Percentiles rank a stretch among this genome's conserved stretches.
phyloP scores from a whole-genome alignment of 352 stramenopile species.

The Globisporangium acanthophoron region DNA sequence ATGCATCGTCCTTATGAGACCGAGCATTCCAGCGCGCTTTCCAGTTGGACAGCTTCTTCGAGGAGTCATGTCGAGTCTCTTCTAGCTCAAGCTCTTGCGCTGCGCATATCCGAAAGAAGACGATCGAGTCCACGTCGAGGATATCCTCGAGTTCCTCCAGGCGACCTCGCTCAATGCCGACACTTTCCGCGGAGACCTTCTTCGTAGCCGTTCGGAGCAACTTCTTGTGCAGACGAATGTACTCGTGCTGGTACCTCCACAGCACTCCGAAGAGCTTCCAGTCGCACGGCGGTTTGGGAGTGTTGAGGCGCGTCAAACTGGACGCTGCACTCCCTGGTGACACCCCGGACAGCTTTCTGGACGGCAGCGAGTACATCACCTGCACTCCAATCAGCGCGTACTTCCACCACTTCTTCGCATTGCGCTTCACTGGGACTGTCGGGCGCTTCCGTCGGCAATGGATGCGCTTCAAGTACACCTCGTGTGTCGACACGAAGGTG shows the following conservation, averaged over 20 bases:
- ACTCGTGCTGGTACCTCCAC: constrained; percentile 61
- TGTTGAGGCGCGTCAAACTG: constrained; percentile 8
- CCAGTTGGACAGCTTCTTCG: constrained; percentile 63
- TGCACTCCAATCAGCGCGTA: constrained; percentile 71
- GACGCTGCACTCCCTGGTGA: constrained; percentile 1
- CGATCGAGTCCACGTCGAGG: constrained; percentile 70
- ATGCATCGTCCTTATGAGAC: constrained; percentile 6
- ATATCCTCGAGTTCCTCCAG: constrained; percentile 65
- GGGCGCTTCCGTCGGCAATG: constrained; percentile 68
- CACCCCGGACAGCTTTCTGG: constrained; percentile 5
- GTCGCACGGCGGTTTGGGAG: constrained; percentile 20
- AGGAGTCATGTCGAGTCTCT: constrained; percentile 53
- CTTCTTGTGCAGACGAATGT: constrained; percentile 74
- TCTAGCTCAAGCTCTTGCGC: constrained; percentile 63
- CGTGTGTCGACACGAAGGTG: constrained; percentile 75
- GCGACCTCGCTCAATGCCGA: constrained; percentile 36
- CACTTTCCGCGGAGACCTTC: constrained; percentile 39
- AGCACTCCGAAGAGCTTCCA: constrained; percentile 62
- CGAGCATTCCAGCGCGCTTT: constrained; percentile 56
- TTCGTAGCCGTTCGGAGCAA: constrained; percentile 52
- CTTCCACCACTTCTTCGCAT: constrained; percentile 67
- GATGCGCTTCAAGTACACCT: constrained; percentile 79
- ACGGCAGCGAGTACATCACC: constrained; percentile 40
- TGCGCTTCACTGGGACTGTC: constrained; percentile 33
- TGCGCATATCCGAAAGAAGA: constrained; percentile 75